A percentile compares a stretch with the other conserved stretches of the same genome.
Conservation (phyloP, 176 grass and related monocot genomes). For the Zea luxurians region DNA sequence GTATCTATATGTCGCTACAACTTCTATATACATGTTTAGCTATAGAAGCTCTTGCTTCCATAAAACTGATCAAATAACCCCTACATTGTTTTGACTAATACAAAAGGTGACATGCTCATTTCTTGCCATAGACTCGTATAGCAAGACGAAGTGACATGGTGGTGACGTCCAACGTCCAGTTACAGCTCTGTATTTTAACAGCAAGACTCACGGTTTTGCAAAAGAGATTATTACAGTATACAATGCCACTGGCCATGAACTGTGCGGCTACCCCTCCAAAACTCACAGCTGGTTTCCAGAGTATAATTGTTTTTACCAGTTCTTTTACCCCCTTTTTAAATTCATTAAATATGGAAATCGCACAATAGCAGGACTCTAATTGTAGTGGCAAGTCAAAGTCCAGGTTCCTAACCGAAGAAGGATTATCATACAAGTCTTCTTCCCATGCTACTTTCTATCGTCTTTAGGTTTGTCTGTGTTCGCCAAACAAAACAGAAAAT, state of each 20-base stretch:
- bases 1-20: too few relatives aligned
- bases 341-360: slow-evolving; percentile 19
- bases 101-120: slow-evolving; percentile 22
- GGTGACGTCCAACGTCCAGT: slow-evolving; percentile 62
- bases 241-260: slow-evolving; percentile 53
- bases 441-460: not conserved
- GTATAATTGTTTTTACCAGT: slow-evolving; percentile 45
- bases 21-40: too few relatives aligned
- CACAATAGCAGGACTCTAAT: not conserved
- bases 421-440: not conserved
- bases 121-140: slow-evolving; percentile 49
- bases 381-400: slow-evolving; percentile 29
- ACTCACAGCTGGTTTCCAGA: slow-evolving; percentile 89
- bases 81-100: not conserved
- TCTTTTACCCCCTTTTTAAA: not conserved
- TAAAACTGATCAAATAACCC: slow-evolving; percentile 26
- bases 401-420: not conserved
- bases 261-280: slow-evolving; percentile 49
- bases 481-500: not conserved
- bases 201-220: slow-evolving; percentile 41
- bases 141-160: slow-evolving; percentile 79
- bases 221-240: slow-evolving; percentile 73
- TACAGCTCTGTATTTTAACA: slow-evolving; percentile 50
- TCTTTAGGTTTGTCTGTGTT: not conserved
- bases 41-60: too few relatives aligned